Percentiles rank a stretch among this genome's conserved stretches.
phyloP scores from a whole-genome alignment of 2,329 filamentous ascomycete species.

The Corinectria fuckeliana region DNA sequence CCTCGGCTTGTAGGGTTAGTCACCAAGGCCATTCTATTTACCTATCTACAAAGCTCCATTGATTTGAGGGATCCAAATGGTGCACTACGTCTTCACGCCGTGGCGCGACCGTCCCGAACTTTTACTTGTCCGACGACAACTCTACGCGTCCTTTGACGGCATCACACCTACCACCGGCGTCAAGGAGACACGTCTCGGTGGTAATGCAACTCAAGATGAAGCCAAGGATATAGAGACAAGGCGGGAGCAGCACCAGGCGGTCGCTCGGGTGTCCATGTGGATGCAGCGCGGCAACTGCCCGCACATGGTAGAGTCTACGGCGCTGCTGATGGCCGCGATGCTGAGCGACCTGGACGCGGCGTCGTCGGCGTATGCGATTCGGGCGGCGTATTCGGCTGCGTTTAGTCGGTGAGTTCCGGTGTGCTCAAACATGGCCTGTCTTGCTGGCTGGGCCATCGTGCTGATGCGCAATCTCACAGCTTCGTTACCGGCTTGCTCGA shows the following conservation, averaged over 20 bases:
- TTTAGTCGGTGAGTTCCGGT: conserved; percentile 69
- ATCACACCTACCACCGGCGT: background rate
- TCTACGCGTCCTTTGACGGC: conserved; percentile 55
- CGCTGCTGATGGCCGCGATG: conserved; percentile 72
- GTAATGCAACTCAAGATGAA: background rate
- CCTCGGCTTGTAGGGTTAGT: background rate
- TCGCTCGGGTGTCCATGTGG: conserved; percentile 70
- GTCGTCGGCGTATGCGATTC: conserved; percentile 65
- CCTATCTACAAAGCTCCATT: background rate
- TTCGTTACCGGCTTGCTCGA: conserved; percentile 85
- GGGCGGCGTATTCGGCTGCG: conserved; percentile 75
- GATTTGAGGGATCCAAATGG: conserved; percentile 54
- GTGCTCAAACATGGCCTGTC: background rate
- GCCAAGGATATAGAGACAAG: conserved; percentile 22
- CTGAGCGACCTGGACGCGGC: conserved; percentile 63
- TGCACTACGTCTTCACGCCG: conserved; percentile 75
- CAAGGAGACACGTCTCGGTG: conserved; percentile 1
- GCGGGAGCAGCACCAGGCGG: conserved; percentile 52
- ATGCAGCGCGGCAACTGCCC: conserved; percentile 77
- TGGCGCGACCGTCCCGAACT: conserved; percentile 74
- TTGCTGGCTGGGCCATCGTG: background rate
- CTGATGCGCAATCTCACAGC: conserved; percentile 45
- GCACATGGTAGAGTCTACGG: conserved; percentile 80
- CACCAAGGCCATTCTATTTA: background rate
- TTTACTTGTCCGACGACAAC: conserved; percentile 66